Evolutionary conservation across 139 green algal genomes (phyloP).

Genomic region (Picocystis salinarum): DNA sequence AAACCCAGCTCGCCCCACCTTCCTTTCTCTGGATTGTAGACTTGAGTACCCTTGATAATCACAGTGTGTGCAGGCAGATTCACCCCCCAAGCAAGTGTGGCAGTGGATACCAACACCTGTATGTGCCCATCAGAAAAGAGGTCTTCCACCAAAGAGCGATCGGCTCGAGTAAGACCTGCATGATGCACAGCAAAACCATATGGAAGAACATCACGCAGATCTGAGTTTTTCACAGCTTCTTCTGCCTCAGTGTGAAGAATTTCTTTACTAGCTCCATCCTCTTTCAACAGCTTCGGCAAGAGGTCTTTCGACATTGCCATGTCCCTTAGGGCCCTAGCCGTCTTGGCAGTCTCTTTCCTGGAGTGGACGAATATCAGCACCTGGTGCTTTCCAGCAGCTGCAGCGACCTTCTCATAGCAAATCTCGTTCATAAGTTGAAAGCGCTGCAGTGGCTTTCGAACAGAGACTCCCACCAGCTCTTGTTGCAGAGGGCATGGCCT

Average conservation of each 20-base stretch:
- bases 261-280: slow-evolving; percentile 59
- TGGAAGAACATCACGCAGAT: slow-evolving; percentile 80
- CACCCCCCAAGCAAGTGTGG: slow-evolving; percentile 94
- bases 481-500: slow-evolving; percentile 82
- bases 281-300: slow-evolving; percentile 53
- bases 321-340: slow-evolving; percentile 26
- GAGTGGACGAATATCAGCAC: slow-evolving; percentile 95
- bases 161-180: slow-evolving; percentile 73
- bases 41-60: slow-evolving; percentile 96
- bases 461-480: slow-evolving; percentile 86
- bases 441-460: slow-evolving; percentile 96
- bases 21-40: slow-evolving; percentile 87
- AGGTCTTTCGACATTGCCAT: slow-evolving; percentile 17
- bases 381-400: slow-evolving; percentile 55
- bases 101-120: slow-evolving; percentile 88
- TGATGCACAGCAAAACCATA: slow-evolving; percentile 95
- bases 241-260: slow-evolving; percentile 81
- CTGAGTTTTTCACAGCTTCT: slow-evolving; percentile 45
- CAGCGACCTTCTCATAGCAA: slow-evolving; percentile 84
- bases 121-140: slow-evolving; percentile 92
- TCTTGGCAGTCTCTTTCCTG: slow-evolving; percentile 97
- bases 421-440: slow-evolving; percentile 98
- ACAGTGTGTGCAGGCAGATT: slow-evolving; percentile 97
- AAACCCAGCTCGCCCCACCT: slow-evolving; percentile 77
- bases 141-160: slow-evolving; percentile 91